phyloP scores from a whole-genome alignment of 1,284 basidiomycete genomes.

The Heterobasidion occidentale region DNA sequence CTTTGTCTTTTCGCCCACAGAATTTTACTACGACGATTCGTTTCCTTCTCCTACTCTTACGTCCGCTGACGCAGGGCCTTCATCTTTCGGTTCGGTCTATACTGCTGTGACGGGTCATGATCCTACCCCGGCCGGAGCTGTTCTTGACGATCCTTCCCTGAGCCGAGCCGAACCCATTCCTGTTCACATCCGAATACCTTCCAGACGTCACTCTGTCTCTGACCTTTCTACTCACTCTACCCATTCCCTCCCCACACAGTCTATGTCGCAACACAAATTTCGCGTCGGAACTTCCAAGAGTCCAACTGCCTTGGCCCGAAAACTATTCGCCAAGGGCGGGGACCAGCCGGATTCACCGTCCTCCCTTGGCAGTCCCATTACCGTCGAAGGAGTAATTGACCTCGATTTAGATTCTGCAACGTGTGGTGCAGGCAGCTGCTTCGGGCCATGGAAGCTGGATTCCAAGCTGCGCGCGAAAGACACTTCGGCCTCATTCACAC shows the following conservation, averaged over 20 bases:
- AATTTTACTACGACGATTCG: conserved; percentile 34
- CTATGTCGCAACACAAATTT: conserved; percentile 35
- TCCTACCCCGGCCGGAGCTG: conserved; percentile 9
- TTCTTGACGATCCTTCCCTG: conserved; percentile 11
- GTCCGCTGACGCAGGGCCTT: conserved; percentile 38
- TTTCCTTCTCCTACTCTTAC: conserved; percentile 29
- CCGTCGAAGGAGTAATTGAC: conserved; percentile 8
- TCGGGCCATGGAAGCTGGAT: conserved; percentile 35
- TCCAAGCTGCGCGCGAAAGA: conserved; percentile 20
- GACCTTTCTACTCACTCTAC: conserved; percentile 39
- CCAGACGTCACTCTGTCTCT: conserved; percentile 51
- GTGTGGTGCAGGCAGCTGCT: conserved; percentile 26
- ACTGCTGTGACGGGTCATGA: conserved; percentile 14
- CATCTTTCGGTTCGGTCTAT: conserved; percentile 40
- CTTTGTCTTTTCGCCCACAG: conserved; percentile 46
- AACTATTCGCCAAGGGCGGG: conserved; percentile 37
- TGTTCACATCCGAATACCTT: conserved; percentile 21
- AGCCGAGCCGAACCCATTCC: conserved; percentile 10
- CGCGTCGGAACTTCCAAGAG: conserved; percentile 36
- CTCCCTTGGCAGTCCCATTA: not conserved
- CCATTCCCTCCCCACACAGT: conserved; percentile 28
- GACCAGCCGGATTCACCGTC: conserved; percentile 9
- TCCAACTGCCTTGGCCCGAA: conserved; percentile 46
- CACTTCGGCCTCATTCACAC: conserved; percentile 15
- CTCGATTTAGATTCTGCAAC: conserved; percentile 8